phyloP scores from a whole-genome alignment of 441 rosid genomes.

The Mallotus japonicus region DNA sequence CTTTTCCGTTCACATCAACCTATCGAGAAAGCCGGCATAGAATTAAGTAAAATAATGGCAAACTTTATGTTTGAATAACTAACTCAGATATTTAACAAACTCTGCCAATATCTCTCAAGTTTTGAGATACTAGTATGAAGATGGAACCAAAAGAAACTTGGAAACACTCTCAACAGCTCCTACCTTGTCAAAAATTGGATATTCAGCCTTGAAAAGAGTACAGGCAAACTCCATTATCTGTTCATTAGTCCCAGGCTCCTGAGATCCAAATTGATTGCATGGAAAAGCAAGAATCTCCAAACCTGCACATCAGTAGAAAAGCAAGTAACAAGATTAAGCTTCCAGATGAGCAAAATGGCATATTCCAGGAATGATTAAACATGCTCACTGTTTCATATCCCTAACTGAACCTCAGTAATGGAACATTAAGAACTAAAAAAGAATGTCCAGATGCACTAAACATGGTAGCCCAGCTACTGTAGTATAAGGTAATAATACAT shows the following conservation, averaged over 20 bases:
- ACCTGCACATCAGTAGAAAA: conserved; percentile 39
- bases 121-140: neutral
- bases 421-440: neutral
- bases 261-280: conserved; percentile 87
- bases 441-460: neutral
- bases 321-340: neutral
- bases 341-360: neutral
- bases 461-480: neutral
- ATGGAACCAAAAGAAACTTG: neutral
- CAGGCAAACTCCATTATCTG: conserved; percentile 74
- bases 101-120: neutral
- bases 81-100: neutral
- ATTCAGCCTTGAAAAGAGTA: conserved; percentile 84
- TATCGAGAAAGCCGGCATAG: conserved; percentile 10
- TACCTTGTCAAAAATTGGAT: conserved; percentile 87
- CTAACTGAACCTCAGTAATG: neutral
- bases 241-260: conserved; percentile 83
- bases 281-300: conserved; percentile 95
- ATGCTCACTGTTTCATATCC: neutral
- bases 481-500: neutral
- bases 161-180: neutral
- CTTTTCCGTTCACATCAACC: conserved; percentile 88
- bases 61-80: neutral
- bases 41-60: neutral
- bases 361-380: neutral